phyloP scores from a whole-genome alignment of 768 basidiomycete species.

The Termitomyces eurrhizus region DNA sequence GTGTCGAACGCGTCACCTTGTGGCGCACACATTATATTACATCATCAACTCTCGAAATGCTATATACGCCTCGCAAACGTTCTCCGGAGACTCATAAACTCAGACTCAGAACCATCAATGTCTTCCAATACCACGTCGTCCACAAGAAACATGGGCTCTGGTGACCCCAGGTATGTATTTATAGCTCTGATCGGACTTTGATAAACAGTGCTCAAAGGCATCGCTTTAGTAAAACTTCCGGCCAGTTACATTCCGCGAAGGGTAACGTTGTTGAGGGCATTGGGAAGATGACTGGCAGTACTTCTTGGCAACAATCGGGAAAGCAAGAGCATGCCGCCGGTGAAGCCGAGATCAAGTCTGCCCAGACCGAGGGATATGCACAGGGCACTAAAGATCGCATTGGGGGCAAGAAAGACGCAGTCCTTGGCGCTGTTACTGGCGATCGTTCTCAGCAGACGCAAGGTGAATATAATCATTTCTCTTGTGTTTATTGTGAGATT shows the following conservation, averaged over 20 bases:
- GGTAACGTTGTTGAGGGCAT: conserved; percentile 31
- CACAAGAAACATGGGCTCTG: neutral
- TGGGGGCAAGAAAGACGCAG: conserved; percentile 40
- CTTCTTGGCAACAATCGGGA: conserved; percentile 41
- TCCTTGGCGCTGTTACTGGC: conserved; percentile 47
- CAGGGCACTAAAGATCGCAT: conserved; percentile 44
- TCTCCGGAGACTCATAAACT: too few species aligned
- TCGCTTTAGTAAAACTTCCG: conserved; percentile 32
- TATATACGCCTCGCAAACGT: neutral
- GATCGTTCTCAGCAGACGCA: conserved; percentile 37
- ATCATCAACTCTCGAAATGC: neutral
- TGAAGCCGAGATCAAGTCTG: conserved; percentile 43
- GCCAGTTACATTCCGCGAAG: conserved; percentile 40
- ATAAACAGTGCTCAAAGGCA: neutral
- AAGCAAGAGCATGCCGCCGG: conserved; percentile 47
- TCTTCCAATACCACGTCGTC: neutral
- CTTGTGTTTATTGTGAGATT: neutral
- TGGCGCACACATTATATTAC: neutral
- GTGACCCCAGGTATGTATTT: conserved; percentile 10
- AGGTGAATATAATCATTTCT: conserved; percentile 25
- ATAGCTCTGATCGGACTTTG: neutral
- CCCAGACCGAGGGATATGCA: conserved; percentile 44
- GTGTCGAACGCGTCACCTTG: neutral
- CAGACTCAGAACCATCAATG: neutral
- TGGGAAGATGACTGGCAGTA: conserved; percentile 43